Percentiles rank a stretch among this genome's conserved stretches.
Evolutionary conservation across 495 filamentous ascomycete genomes (phyloP).

Genomic region (Bacidia gigantensis): DNA sequence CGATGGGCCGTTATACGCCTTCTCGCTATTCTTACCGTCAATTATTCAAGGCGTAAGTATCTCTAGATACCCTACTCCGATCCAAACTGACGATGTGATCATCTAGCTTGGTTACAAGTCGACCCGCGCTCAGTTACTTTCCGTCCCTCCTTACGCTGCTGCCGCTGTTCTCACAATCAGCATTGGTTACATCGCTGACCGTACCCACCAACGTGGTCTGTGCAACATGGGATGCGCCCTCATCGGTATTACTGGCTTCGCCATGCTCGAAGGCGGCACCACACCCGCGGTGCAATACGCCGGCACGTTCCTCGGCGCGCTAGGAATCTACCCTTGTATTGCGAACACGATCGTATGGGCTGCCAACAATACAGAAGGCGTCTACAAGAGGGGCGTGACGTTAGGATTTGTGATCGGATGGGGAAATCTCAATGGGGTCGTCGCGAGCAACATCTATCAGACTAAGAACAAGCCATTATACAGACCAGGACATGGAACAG

Average conservation of each 20-base stretch:
- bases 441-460: conserved; percentile 62
- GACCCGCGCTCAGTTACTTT: conserved; percentile 65
- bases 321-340: conserved; percentile 86
- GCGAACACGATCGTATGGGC: conserved; percentile 87
- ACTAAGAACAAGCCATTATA: conserved; percentile 39
- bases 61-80: conserved; percentile 28
- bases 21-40: conserved; percentile 77
- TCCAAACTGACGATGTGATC: neutral
- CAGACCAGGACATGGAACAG: conserved; percentile 42
- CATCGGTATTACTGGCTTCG: conserved; percentile 64
- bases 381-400: conserved; percentile 81
- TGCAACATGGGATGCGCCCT: conserved; percentile 65
- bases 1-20: conserved; percentile 65
- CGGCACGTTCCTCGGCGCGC: conserved; percentile 70
- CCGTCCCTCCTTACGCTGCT: conserved; percentile 78
- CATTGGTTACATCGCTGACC: conserved; percentile 68
- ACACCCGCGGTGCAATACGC: conserved; percentile 59
- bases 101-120: conserved; percentile 45
- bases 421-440: conserved; percentile 85
- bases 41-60: conserved; percentile 44
- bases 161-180: conserved; percentile 64
- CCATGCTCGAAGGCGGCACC: conserved; percentile 54
- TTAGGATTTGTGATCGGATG: conserved; percentile 82
- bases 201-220: conserved; percentile 60
- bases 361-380: conserved; percentile 81